Evolutionary conservation across 2,329 filamentous ascomycete species (phyloP), one percentile per base, ranked within the genome.

Genomic region (Aspergillus sp.): DNA sequence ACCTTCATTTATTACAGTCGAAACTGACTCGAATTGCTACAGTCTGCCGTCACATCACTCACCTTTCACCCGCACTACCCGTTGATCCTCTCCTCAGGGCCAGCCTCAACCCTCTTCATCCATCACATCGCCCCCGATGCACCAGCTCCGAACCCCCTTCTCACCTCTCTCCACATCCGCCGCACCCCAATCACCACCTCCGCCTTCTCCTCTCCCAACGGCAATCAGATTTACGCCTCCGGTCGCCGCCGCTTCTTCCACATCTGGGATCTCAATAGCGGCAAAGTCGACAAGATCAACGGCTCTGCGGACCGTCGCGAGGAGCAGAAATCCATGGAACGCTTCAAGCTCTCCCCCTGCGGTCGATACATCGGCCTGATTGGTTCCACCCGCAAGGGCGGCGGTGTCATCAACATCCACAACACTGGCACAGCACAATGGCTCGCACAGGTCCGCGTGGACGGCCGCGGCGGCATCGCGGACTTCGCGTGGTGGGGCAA

Each of bases 401-500:
- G 93, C 60, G 95, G 95, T 69, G 84, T 92, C 57, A 85, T 99
- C 78, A 97, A 97, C 76, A 82, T 99, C 25, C 80, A 99, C 28
- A 90, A 90, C 78, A 88, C 90, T 1, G 82, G 80, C 25, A 94
- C 93, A 0, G 88, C 91, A 73, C 94, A 97, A 79, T 98, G 94
- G 94, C 82, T 93, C 51, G 87, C 90, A 0, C 89, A 94, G 66
- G 92, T 91, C 15, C 86, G 93, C 45, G 83, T 97, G 50, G 92
- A 97, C 71, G 90, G 91, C 66, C 85, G 87, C 53, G 89, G 92
- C 54, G 93, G 93, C 43, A 89, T 98, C 52, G 90, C 92, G 1
- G 94, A 97, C 76, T 96, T 97, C 71, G 88, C 87, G 1, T 99
- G 95, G 95, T 97, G 93, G 93, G 85, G 87, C 57, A 88, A 92